Base-by-base conservation (phyloP, 257 asterid species). In the Mentha longifolia region DNA sequence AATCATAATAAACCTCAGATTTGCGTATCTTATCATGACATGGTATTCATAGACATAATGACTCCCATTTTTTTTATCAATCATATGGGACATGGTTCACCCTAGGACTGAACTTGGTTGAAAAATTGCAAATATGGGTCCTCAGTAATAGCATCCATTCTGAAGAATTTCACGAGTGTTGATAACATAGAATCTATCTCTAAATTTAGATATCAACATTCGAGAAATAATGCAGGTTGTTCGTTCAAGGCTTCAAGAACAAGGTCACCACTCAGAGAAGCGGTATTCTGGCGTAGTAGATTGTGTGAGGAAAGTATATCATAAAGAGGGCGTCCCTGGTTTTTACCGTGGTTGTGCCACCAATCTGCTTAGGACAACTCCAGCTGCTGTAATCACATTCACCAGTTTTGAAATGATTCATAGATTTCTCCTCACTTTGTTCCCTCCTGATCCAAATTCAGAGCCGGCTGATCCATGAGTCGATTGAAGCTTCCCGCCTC, bases 331-430 rank as follows among this genome's bases (percentile, higher is more conserved):
- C 14, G 65, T 91, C 59, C 61, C 90, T 9, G 97, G 97, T 71
- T 94, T 91, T 80, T 94, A 91, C 68, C 89, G 98, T 63, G 99
- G 99, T 4, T 94, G 98, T 77, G 99, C 96, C 22, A 91, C 93
- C 65, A 94, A 91, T 77, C 83, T 94, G 64, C 81, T 94, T 71
- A 85, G 98, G 73, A 94, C 98, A 59, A 94, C 98, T 54, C 99
- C 99, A 16, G 96, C 99, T 59, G 99, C 98, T 65, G 96, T 88
- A 15, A 94, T 94, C 75, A 94, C 99, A 16, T 94, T 94, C 74
- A 94, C 99, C 69, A 94, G 99, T 80, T 94, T 91, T 68, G 99
- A 91, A 84, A 94, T 91, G 98, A 91, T 94, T 80, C 99, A 94
- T 77, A 93, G 97, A 10, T 89, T 87, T 77, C 98, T 91, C 71